Evolutionary conservation across 2,329 filamentous ascomycete genomes (phyloP).

Genomic region (Sporothrix schenckii): DNA sequence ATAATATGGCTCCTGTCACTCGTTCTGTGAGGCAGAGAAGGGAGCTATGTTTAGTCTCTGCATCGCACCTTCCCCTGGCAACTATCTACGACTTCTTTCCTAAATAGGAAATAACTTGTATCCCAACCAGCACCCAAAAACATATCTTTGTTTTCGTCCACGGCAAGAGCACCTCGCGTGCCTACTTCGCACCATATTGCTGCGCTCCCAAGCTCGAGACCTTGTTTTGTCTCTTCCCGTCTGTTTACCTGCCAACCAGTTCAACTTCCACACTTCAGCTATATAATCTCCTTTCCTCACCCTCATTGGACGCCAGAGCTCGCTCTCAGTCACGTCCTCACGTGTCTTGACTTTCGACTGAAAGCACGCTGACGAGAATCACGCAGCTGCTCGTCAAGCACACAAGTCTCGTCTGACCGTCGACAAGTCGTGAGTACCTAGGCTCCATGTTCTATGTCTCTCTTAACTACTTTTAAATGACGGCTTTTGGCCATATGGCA

Average conservation of each 20-base stretch:
- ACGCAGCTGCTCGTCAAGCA: slow-evolving; percentile 12
- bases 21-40: background rate
- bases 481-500: no score
- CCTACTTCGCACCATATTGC: background rate
- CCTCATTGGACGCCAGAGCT: background rate
- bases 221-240: background rate
- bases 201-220: background rate
- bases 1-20: background rate
- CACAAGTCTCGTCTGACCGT: background rate
- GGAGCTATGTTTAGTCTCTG: background rate
- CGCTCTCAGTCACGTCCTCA: background rate
- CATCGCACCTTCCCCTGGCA: slow-evolving; percentile 14
- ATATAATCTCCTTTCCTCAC: slow-evolving; percentile 3
- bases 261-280: background rate
- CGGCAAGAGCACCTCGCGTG: background rate
- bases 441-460: background rate
- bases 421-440: background rate
- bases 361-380: slow-evolving; percentile 8
- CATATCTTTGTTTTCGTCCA: background rate
- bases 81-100: slow-evolving; percentile 17
- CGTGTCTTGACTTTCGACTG: background rate
- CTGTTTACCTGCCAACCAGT: background rate
- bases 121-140: background rate
- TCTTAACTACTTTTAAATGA: background rate
- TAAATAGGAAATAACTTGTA: slow-evolving; percentile 8